Evolutionary conservation across 306 rosid species (phyloP).

Genomic region (Trifolium repens): DNA sequence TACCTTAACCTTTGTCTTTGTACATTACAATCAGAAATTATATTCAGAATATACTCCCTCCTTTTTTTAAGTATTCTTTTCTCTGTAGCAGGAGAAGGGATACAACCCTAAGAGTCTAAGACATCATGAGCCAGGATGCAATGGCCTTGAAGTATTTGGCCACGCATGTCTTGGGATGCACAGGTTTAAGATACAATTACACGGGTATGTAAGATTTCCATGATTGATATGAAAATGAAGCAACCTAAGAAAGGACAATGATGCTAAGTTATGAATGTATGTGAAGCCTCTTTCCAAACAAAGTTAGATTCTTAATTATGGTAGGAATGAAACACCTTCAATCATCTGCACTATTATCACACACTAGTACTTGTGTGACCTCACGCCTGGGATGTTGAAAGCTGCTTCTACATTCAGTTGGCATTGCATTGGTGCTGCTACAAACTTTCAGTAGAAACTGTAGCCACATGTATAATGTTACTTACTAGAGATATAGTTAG

Average conservation of each 20-base stretch:
- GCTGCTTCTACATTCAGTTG: no score
- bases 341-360: neutral
- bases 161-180: neutral
- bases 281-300: neutral
- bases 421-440: no score
- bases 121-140: no score
- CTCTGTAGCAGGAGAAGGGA: no score
- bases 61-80: no score
- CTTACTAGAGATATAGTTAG: no score
- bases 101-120: no score
- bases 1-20: neutral
- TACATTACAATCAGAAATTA: neutral
- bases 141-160: no score
- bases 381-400: no score
- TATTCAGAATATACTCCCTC: neutral
- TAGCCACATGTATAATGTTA: no score
- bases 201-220: neutral
- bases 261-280: neutral
- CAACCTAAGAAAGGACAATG: neutral
- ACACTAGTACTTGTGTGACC: no score
- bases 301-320: neutral
- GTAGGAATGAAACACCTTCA: neutral
- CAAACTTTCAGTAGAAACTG: no score
- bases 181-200: neutral
- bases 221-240: neutral